A percentile compares a stretch with the other conserved stretches of the same genome.
These are phyloP conservation scores for Perilla frutescens DNA, from an alignment of 257 asterid genomes.

Conservation along the genomic window DNA sequence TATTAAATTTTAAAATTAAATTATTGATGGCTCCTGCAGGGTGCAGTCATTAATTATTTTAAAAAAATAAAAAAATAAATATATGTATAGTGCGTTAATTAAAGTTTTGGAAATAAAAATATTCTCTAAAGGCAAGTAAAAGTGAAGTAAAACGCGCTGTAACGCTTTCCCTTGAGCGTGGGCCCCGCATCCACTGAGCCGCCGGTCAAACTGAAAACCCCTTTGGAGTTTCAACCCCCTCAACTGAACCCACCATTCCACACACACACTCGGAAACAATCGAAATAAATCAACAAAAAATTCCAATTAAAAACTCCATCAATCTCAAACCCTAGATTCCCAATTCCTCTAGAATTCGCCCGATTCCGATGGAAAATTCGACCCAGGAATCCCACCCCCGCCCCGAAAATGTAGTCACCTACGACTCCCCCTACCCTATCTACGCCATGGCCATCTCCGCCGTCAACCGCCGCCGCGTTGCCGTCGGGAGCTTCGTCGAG, in stretches of 20 bases:
- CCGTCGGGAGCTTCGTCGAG: slow-evolving; percentile 80
- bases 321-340: slow-evolving; percentile 30
- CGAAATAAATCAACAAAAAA: neutral
- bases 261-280: slow-evolving; percentile 6
- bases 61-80: too few species aligned
- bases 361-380: slow-evolving; percentile 51
- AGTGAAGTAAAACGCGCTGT: too few species aligned
- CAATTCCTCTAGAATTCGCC: neutral
- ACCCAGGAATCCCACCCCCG: slow-evolving; percentile 52
- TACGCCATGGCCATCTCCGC: slow-evolving; percentile 81
- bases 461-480: slow-evolving; percentile 57
- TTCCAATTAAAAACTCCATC: neutral
- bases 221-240: neutral
- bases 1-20: too few species aligned
- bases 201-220: slow-evolving; percentile 31
- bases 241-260: slow-evolving; percentile 23
- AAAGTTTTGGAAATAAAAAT: too few species aligned
- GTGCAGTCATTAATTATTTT: too few species aligned
- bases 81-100: too few species aligned
- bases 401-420: slow-evolving; percentile 55
- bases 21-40: too few species aligned
- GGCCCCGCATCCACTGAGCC: slow-evolving; percentile 22
- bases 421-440: slow-evolving; percentile 63
- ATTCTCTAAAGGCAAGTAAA: too few species aligned
- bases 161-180: neutral